Evolutionary conservation across 805 yeast species (phyloP).

Genomic region (Metschnikowia cubensis): DNA sequence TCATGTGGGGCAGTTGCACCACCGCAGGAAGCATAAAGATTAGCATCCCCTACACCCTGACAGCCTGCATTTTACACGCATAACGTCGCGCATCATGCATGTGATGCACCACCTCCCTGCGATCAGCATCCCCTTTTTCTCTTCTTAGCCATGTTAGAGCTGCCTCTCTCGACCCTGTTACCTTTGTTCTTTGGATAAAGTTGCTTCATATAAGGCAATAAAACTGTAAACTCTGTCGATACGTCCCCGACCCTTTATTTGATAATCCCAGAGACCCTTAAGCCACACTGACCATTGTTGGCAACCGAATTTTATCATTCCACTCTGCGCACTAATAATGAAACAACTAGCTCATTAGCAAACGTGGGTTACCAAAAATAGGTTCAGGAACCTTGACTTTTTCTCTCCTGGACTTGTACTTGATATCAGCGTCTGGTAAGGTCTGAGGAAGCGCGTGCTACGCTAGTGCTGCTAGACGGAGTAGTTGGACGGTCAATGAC

Average conservation of each 20-base stretch:
- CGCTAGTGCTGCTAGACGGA: background rate
- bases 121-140: conserved; percentile 4
- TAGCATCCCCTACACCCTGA: background rate
- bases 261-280: background rate
- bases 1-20: background rate
- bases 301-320: background rate
- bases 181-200: background rate
- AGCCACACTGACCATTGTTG: background rate
- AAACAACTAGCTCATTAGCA: background rate
- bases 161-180: background rate
- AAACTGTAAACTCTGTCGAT: background rate
- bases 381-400: background rate
- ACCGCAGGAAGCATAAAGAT: background rate
- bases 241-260: background rate
- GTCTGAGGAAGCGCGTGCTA: background rate
- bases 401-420: background rate
- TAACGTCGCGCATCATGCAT: conserved; percentile 5
- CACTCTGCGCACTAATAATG: background rate
- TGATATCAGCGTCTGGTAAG: background rate
- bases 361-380: background rate
- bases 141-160: background rate
- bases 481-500: background rate
- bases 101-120: conserved; percentile 6
- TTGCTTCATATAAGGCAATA: background rate
- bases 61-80: background rate